phyloP scores from a whole-genome alignment of 2,329 filamentous ascomycete genomes.

The Microsporum canis region DNA sequence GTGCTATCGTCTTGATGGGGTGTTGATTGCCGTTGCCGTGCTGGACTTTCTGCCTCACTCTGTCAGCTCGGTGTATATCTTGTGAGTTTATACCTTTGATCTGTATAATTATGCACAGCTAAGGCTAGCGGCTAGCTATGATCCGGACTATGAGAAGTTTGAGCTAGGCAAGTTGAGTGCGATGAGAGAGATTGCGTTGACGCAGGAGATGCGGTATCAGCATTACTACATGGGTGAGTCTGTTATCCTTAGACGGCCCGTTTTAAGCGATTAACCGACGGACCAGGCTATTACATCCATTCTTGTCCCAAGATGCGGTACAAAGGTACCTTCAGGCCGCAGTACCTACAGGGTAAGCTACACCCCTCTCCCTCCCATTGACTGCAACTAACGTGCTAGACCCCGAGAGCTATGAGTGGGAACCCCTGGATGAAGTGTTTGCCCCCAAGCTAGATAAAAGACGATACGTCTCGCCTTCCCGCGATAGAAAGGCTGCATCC shows the following conservation, averaged over 20 bases:
- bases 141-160: constrained; percentile 49
- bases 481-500: constrained; percentile 18
- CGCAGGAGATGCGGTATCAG: constrained; percentile 43
- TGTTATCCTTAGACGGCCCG: too few relatives aligned
- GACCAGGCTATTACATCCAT: constrained; percentile 51
- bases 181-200: constrained; percentile 47
- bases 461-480: constrained; percentile 36
- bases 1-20: constrained; percentile 40
- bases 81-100: constrained; percentile 25
- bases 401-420: constrained; percentile 37
- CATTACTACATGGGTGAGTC: constrained; percentile 54
- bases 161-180: constrained; percentile 54
- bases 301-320: constrained; percentile 43
- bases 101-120: background rate
- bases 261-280: background rate
- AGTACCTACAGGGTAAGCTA: constrained; percentile 37
- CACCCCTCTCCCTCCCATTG: background rate
- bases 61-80: constrained; percentile 41
- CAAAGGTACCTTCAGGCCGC: constrained; percentile 37
- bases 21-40: constrained; percentile 39
- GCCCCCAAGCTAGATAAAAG: constrained; percentile 31
- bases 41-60: constrained; percentile 38
- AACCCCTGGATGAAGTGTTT: constrained; percentile 34
- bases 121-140: constrained; percentile 36
- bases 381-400: constrained; percentile 22